Evolutionary conservation across 106 monocot genomes (phyloP), one percentile per base, ranked within the genome.

Genomic region (Narthecium ossifragum): DNA sequence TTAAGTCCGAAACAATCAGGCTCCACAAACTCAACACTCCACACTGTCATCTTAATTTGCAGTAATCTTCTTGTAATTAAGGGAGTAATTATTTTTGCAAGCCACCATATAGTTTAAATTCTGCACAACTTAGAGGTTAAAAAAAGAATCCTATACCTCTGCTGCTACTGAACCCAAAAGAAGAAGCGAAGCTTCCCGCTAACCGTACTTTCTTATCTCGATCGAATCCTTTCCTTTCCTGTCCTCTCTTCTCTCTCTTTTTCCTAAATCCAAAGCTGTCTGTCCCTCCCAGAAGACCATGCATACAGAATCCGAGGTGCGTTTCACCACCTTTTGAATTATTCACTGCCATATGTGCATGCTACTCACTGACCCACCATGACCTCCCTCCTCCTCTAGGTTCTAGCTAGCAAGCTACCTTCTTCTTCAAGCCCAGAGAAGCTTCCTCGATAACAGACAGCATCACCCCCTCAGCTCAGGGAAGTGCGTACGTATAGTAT

Each of bases 371-470:
- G 5, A 37, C 11, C 5, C 11, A 11, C 36, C 36, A 6, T 37
- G 7, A 6, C 36, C 10, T 8, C 28, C 53, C 36, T 37, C 36
- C 10, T 8, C 28, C 53, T 53, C 53, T 21, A 23, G 11, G 14
- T 23, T 28, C 1, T 2, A 25, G 1, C n/a, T n/a, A n/a, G n/a
- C n/a, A n/a, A n/a, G n/a, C n/a, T 32, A 32, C 31, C 31, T 49
- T 8, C 49, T 49, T 31, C 33, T 29, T n/a, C n/a, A 55, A 34
- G 17, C 23, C 18, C 65, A 58, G 41, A 73, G 65, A 73, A 73
- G 73, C 66, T 73, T 73, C 72, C 56, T 66, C 27, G 65, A 34
- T 37, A 53, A 52, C 34, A 36, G 65, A 46, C n/a, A n/a, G n/a
- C n/a, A n/a, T n/a, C n/a, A n/a, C n/a, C n/a, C n/a, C n/a, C n/a